These are phyloP conservation scores for Solanum hybrid DNA, from an alignment of 305 asterid genomes.

Conservation along the genomic window DNA sequence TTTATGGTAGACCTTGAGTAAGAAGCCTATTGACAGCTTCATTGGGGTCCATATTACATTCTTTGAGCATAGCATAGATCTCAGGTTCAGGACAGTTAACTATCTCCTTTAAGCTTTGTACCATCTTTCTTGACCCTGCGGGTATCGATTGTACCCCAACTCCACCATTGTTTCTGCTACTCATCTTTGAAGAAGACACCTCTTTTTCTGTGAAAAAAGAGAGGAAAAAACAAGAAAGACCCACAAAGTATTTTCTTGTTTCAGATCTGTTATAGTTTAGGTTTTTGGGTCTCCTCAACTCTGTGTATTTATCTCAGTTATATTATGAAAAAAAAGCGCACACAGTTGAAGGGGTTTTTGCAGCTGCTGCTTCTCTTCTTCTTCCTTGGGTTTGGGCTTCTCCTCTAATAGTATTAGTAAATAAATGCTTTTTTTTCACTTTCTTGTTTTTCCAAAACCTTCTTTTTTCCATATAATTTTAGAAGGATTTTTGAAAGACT, in stretches of 20 bases:
- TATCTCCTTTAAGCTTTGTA: slow-evolving; percentile 85
- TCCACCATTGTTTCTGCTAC: slow-evolving; percentile 21
- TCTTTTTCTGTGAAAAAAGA: slow-evolving; percentile 3
- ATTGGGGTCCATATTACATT: slow-evolving; percentile 98
- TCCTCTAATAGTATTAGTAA: not conserved
- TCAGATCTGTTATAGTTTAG: not conserved
- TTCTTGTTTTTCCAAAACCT: not conserved
- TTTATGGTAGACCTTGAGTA: slow-evolving; percentile 51
- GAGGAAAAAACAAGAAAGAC: not conserved
- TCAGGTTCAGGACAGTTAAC: slow-evolving; percentile 78
- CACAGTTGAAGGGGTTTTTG: not conserved
- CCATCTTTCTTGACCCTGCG: slow-evolving; percentile 65
- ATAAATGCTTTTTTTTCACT: not conserved
- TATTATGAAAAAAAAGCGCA: not conserved
- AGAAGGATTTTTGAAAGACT: not conserved
- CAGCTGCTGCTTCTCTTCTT: not conserved
- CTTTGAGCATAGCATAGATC: slow-evolving; percentile 88
- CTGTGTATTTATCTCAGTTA: not conserved
- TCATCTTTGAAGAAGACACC: not conserved
- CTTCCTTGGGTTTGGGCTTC: slow-evolving; percentile 4
- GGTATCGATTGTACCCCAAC: slow-evolving; percentile 53
- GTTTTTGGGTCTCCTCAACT: not conserved
- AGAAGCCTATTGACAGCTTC: slow-evolving; percentile 85
- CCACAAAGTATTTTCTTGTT: not conserved
- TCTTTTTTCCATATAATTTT: no score